phyloP scores from a whole-genome alignment of 2,329 filamentous ascomycete species.

The Thermothelomyces thermophilus region DNA sequence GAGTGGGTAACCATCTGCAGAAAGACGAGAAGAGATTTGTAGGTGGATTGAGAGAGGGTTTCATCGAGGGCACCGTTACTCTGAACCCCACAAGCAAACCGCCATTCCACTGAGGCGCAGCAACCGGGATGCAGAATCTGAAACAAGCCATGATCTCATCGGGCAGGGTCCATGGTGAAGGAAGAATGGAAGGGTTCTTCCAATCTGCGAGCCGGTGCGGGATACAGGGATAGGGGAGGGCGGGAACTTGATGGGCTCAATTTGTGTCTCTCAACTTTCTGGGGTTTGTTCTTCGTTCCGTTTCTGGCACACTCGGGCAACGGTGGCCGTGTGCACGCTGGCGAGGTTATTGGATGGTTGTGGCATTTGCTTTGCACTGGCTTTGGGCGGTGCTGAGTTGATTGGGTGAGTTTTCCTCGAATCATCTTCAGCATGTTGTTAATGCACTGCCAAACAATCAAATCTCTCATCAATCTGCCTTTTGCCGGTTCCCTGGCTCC shows the following conservation, averaged over 20 bases:
- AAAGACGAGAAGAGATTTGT: background rate
- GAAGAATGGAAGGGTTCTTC: background rate
- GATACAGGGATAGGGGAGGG: conserved; percentile 1
- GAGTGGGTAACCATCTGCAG: background rate
- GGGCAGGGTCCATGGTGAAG: background rate
- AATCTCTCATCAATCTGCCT: background rate
- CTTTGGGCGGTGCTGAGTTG: background rate
- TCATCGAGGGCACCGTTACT: conserved; percentile 3
- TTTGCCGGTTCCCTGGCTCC: background rate
- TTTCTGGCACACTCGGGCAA: background rate
- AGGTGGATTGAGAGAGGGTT: background rate
- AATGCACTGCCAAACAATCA: no score
- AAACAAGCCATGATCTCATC: conserved; percentile 22
- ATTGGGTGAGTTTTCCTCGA: background rate
- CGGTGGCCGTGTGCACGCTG: background rate
- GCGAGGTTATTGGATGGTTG: no score
- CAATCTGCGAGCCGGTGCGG: background rate
- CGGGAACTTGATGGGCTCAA: background rate
- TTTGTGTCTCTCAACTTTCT: background rate
- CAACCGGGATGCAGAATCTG: conserved; percentile 17
- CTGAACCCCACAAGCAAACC: background rate
- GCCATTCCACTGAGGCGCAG: conserved; percentile 11
- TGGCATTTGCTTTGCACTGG: no score
- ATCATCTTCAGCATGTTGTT: no score
- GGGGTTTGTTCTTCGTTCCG: background rate